Base-by-base conservation (phyloP, 192 early-diverging fungal species). In the Entomortierella parvispora region DNA sequence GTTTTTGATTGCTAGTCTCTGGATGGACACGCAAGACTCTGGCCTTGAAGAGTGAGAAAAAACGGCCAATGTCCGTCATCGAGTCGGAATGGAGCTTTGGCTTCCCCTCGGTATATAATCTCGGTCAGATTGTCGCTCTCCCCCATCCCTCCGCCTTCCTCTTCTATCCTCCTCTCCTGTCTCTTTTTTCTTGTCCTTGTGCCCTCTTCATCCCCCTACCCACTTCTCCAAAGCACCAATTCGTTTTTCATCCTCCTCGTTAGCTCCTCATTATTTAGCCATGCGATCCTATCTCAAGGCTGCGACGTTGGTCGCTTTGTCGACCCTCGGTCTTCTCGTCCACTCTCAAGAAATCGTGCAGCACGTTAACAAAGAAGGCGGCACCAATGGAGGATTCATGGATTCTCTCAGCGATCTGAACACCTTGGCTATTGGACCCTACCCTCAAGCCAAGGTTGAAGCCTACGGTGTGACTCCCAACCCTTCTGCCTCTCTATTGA, bases 221-320 rank as follows among this genome's bases (percentile, higher is more conserved):
- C 29, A 55, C 20, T 20, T 2, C 11, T 46, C 22, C 45, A n/a
- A n/a, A n/a, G n/a, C n/a, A n/a, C n/a, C n/a, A n/a, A n/a, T n/a
- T 12, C 37, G 37, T 40, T 40, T 40, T 40, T 9, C 37, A 40
- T 50, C 12, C 49, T 50, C 49, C 11, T 25, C 25, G 3, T n/a
- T 50, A 25, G n/a, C 10, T n/a, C 1, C 2, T n/a, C 7, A 2
- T 25, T 25, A 25, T 50, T 50, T 50, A 8, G 1, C n/a, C 17
- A 71, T 71, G 69, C 69, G 54, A 14, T 71, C 69, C 46, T 63
- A 63, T 45, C 22, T 40, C 20, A 62, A 42, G 47, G 54, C 22
- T 52, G 54, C 47, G 9, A 22, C 59, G 0, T 18, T 71, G 25
- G 26, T 58, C 23, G 53, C 61, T 53, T n/a, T 63, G 53, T 17